A percentile compares a stretch with the other conserved stretches of the same genome.
These are phyloP conservation scores for Arabidopsis arenosa DNA, from an alignment of 345 rosid genomes.

Conservation along the genomic window DNA sequence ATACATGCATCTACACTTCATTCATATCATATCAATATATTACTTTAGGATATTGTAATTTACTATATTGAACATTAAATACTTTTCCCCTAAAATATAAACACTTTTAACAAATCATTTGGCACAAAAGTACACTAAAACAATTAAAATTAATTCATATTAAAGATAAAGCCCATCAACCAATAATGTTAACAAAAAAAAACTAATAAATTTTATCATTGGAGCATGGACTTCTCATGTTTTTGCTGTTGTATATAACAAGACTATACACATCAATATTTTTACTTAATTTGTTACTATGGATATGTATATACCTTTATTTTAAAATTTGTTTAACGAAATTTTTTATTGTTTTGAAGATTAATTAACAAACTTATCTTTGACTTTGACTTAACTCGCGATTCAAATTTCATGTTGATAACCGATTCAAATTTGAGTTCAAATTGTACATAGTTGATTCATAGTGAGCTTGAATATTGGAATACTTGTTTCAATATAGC, in stretches of 20 bases:
- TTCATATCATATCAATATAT: constrained; percentile 11
- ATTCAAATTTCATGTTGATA: neutral
- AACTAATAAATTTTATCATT: constrained; percentile 3
- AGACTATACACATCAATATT: neutral
- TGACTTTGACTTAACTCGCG: neutral
- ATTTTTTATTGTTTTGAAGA: neutral
- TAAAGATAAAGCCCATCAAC: constrained; percentile 29
- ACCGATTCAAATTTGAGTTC: neutral
- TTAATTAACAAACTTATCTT: neutral
- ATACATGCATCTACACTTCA: constrained; percentile 44
- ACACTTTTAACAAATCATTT: constrained; percentile 22
- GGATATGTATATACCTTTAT: neutral
- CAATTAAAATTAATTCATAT: constrained; percentile 13
- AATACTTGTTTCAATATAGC: neutral
- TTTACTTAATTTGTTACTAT: neutral
- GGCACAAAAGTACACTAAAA: constrained; percentile 37
- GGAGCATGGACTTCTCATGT: constrained; percentile 25
- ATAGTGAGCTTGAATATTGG: neutral
- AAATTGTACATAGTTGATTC: neutral
- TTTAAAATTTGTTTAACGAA: neutral
- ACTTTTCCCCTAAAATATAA: neutral
- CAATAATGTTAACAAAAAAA: constrained; percentile 22
- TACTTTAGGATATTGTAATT: constrained; percentile 36
- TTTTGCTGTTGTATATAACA: constrained; percentile 18
- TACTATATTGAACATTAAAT: constrained; percentile 22